These are phyloP conservation scores for Phytophthora capsici DNA, from an alignment of 352 stramenopile genomes.

Conservation along the genomic window DNA sequence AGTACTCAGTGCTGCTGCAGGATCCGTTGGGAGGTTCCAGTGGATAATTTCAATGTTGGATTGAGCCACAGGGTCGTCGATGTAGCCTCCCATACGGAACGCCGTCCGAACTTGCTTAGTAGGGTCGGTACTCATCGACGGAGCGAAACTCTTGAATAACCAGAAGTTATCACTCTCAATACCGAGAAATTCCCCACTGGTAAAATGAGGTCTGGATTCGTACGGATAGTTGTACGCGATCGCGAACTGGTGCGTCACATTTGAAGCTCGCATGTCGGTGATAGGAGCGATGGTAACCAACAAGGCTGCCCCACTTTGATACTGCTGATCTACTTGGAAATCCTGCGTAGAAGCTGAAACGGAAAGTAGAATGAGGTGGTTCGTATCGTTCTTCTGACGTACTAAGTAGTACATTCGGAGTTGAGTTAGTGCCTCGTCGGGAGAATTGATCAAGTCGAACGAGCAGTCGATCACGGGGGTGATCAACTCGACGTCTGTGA, in stretches of 20 bases:
- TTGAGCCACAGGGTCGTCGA: slow-evolving; percentile 39
- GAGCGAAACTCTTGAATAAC: slow-evolving; percentile 19
- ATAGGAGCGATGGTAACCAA: slow-evolving; percentile 31
- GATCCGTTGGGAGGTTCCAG: slow-evolving; percentile 31
- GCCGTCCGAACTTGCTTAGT: slow-evolving; percentile 34
- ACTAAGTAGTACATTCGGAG: slow-evolving; percentile 37
- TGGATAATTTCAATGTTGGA: slow-evolving; percentile 43
- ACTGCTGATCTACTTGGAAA: slow-evolving; percentile 29
- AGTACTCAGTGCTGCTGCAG: slow-evolving; percentile 16
- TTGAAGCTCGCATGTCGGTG: slow-evolving; percentile 19
- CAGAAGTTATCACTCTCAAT: slow-evolving; percentile 23
- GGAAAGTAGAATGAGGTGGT: slow-evolving; percentile 29
- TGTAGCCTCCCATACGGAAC: slow-evolving; percentile 37
- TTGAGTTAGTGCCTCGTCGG: slow-evolving; percentile 20
- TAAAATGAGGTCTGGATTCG: slow-evolving; percentile 20
- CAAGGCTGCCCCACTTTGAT: slow-evolving; percentile 23
- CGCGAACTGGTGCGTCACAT: slow-evolving; percentile 28
- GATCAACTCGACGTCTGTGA: slow-evolving; percentile 32
- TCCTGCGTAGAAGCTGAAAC: slow-evolving; percentile 28
- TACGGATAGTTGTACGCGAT: slow-evolving; percentile 38
- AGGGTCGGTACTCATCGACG: slow-evolving; percentile 8
- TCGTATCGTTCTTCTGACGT: slow-evolving; percentile 12
- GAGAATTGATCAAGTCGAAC: slow-evolving; percentile 13
- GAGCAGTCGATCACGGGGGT: slow-evolving; percentile 32
- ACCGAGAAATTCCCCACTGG: slow-evolving; percentile 8